Evolutionary conservation across 1,139 yeast species (phyloP), one percentile per base, ranked within the genome.

Genomic region (Saccharomyces hybrid): DNA sequence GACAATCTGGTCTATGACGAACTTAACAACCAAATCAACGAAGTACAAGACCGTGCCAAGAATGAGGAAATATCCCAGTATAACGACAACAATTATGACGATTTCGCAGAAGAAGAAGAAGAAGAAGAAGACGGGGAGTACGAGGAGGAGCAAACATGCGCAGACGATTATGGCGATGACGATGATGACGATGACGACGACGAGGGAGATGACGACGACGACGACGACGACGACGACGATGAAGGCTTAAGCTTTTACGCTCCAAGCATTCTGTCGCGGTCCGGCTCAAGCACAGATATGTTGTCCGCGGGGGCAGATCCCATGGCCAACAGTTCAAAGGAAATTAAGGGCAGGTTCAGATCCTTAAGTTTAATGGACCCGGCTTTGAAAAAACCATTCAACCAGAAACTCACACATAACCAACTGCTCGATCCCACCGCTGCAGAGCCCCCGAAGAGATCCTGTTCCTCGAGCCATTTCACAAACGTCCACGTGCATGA

Each of bases 311-410:
- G 44, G 48, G 47, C 29, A 38, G 38, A 19, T 51, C 27, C 23
- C 14, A 42, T 27, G 54, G n/a, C 54, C 46, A 27, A 49, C 19
- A 38, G 51, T 16, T 42, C 51, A 7, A 47, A 41, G 25, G 11
- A 49, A 14, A 52, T 54, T 11, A 58, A 57, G 46, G 65, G 66
- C 7, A 59, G 72, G 46, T 65, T 66, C 47, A 63, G 72, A 52
- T 68, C 72, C 2, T 54, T 69, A 49, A 66, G 70, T 58, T 62
- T 69, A 28, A 68, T 69, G 66, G 70, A 67, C 52, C 70, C 70
- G 2, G 60, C 61, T 5, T 34, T 52, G 26, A 51, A 55, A 23
- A 53, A 54, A 2, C 58, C 58, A 7, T 56, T 54, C 46, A 38
- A 38, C 44, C 44, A 38, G 25, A 38, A 38, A 9, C 11, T 9